These are phyloP conservation scores for Marasmius fiardii DNA, from an alignment of 1,284 basidiomycete species.

Conservation along the genomic window DNA sequence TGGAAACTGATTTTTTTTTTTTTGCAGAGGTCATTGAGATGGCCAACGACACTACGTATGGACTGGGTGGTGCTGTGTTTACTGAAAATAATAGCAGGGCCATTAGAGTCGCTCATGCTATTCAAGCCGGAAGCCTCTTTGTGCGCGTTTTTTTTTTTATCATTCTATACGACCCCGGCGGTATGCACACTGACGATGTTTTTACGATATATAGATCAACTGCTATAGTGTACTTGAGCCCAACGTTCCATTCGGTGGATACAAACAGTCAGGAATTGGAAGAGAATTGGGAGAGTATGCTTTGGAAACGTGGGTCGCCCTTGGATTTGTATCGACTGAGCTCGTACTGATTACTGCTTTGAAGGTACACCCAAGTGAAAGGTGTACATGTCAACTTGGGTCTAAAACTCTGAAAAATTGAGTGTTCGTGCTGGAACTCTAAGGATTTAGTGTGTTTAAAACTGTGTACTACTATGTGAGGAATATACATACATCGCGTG, in stretches of 20 bases:
- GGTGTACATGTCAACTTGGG: slow-evolving; percentile 70
- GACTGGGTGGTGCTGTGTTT: slow-evolving; percentile 79
- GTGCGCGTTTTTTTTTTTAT: neutral
- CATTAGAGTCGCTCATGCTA: slow-evolving; percentile 59
- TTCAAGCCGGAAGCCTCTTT: slow-evolving; percentile 64
- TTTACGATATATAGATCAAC: slow-evolving; percentile 46
- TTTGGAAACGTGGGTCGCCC: slow-evolving; percentile 44
- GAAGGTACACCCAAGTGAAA: slow-evolving; percentile 75
- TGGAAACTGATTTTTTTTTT: slow-evolving; percentile 3
- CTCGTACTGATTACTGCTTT: slow-evolving; percentile 3
- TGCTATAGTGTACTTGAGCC: slow-evolving; percentile 58
- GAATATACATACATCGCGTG: too few relatives aligned
- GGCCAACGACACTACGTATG: slow-evolving; percentile 85
- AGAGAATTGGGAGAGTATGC: slow-evolving; percentile 79
- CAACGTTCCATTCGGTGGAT: slow-evolving; percentile 74
- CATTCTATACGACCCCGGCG: neutral
- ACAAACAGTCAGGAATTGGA: slow-evolving; percentile 74
- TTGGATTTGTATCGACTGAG: neutral
- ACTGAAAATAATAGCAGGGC: slow-evolving; percentile 67
- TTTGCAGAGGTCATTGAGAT: slow-evolving; percentile 56
- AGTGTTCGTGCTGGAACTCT: too few relatives aligned
- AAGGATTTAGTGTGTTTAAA: too few relatives aligned
- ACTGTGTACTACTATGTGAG: too few relatives aligned
- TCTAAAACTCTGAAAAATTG: slow-evolving; percentile 20
- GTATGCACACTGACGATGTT: neutral